Percentiles rank a stretch among this genome's conserved stretches.
These are phyloP conservation scores for Trichoderma atroviride DNA, from an alignment of 2,329 filamentous ascomycete genomes.

Conservation along the genomic window DNA sequence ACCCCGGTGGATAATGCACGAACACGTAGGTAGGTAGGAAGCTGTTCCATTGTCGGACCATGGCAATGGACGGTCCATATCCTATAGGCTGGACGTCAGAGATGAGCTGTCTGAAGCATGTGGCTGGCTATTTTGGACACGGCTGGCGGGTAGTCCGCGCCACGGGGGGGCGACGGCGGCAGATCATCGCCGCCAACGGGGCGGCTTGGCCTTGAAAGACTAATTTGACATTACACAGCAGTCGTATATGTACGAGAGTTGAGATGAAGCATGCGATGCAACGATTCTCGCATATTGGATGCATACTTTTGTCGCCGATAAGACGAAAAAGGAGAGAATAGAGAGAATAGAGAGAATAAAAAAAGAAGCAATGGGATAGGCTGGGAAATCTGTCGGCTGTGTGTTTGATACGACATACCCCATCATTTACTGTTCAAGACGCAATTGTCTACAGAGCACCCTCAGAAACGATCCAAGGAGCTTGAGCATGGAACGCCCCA, in stretches of 20 bases:
- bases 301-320: background rate
- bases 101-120: slow-evolving; percentile 15
- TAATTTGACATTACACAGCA: slow-evolving; percentile 9
- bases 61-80: background rate
- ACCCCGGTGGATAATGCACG: background rate
- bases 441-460: background rate
- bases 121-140: slow-evolving; percentile 8
- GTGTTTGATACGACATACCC: background rate
- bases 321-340: background rate
- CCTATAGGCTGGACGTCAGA: background rate
- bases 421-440: background rate
- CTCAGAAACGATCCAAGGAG: background rate
- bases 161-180: slow-evolving; percentile 21
- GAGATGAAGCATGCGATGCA: slow-evolving; percentile 10
- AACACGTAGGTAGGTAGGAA: slow-evolving; percentile 3
- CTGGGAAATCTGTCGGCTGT: background rate
- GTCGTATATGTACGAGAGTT: slow-evolving; percentile 15
- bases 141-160: slow-evolving; percentile 14
- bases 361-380: background rate
- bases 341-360: background rate
- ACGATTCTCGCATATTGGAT: background rate
- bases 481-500: background rate
- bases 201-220: background rate
- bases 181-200: slow-evolving; percentile 24
- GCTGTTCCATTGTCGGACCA: background rate